Evolutionary conservation across 116 monocot species (phyloP).

Genomic region (Posidonia oceanica): DNA sequence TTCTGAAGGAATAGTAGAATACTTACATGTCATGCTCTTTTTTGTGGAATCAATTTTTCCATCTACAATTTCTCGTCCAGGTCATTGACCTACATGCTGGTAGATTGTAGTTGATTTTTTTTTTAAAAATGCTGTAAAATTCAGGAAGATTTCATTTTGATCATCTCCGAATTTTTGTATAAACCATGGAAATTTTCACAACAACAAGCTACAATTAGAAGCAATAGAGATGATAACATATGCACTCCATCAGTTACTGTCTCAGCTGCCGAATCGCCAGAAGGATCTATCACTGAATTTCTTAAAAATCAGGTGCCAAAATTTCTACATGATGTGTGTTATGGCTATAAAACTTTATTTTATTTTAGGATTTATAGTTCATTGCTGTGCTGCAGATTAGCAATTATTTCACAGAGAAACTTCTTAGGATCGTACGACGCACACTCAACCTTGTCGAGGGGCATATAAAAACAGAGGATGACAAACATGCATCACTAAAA

Average conservation of each 20-base stretch:
- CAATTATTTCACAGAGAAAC: conserved; percentile 78
- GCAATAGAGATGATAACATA: conserved; percentile 18
- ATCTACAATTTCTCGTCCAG: not conserved
- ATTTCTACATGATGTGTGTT: not conserved
- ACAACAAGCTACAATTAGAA: conserved; percentile 24
- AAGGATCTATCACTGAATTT: conserved; percentile 40
- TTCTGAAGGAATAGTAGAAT: not conserved
- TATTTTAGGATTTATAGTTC: not conserved
- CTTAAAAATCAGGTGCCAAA: conserved; percentile 62
- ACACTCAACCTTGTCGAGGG: conserved; percentile 48
- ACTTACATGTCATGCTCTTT: not conserved
- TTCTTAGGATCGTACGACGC: conserved; percentile 65
- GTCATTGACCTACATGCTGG: no score
- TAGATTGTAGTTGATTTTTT: no score
- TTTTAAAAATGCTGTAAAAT: not conserved
- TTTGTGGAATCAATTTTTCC: not conserved
- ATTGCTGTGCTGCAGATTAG: conserved; percentile 48
- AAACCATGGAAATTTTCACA: conserved; percentile 69
- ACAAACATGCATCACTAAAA: not conserved
- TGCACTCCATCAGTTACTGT: conserved; percentile 72
- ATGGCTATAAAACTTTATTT: not conserved
- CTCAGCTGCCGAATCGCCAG: conserved; percentile 58
- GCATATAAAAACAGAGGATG: conserved; percentile 14
- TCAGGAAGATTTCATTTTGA: conserved; percentile 84
- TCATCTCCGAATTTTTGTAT: conserved; percentile 77